Evolutionary conservation across 2,329 filamentous ascomycete species (phyloP).

Genomic region (Botryotinia calthae): DNA sequence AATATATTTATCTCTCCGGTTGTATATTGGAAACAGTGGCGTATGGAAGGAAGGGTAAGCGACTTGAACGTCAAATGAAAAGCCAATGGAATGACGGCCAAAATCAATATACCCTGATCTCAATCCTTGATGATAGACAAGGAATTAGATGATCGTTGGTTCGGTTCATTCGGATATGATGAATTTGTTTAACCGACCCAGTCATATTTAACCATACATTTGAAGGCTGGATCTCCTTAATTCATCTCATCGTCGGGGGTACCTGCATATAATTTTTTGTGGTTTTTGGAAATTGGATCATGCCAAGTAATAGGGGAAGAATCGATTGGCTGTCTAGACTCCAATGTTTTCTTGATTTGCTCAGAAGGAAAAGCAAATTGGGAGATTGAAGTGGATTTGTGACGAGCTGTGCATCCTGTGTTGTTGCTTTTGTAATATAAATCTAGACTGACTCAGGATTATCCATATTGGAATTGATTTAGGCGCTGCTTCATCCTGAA

Average conservation of each 20-base stretch:
- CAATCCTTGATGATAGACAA: conserved; percentile 1
- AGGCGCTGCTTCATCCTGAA: not conserved
- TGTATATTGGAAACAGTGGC: conserved; percentile 20
- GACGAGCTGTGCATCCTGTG: not conserved
- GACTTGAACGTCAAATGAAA: not conserved
- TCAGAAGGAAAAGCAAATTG: not conserved
- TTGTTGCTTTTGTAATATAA: not conserved
- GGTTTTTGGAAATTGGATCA: conserved; percentile 12
- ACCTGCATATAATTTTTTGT: not conserved
- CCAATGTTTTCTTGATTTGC: not conserved
- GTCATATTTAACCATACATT: not conserved
- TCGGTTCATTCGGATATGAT: conserved; percentile 7
- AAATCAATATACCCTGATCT: not conserved
- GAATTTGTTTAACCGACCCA: not conserved
- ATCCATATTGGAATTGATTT: not conserved
- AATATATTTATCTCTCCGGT: conserved; percentile 7
- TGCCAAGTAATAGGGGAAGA: not conserved
- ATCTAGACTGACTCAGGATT: not conserved
- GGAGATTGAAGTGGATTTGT: conserved; percentile 3
- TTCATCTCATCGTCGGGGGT: not conserved
- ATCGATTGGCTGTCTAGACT: conserved; percentile 3
- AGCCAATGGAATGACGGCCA: not conserved
- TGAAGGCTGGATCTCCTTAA: conserved; percentile 4
- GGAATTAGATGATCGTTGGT: conserved; percentile 3
- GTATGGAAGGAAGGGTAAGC: conserved; percentile 11